phyloP scores from a whole-genome alignment of 768 basidiomycete species.

The Candolleomyces aberdarensis region DNA sequence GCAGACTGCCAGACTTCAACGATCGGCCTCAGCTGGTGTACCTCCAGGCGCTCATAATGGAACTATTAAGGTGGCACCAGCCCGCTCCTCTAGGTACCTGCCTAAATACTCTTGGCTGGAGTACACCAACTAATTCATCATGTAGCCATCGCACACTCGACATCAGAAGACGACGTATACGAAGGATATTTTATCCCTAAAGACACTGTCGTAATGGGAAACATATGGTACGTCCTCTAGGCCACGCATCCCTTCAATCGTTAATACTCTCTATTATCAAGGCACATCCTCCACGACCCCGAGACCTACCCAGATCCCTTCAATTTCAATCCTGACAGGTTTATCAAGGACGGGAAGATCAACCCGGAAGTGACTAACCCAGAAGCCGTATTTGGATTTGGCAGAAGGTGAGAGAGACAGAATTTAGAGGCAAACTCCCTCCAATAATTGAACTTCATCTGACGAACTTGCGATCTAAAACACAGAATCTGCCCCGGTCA shows the following conservation, averaged over 20 bases:
- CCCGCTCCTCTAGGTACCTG: conserved; percentile 15
- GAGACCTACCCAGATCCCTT: conserved; percentile 28
- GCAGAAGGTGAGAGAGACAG: conserved; percentile 13
- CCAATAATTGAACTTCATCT: neutral
- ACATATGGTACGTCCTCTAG: conserved; percentile 26
- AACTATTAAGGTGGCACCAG: conserved; percentile 18
- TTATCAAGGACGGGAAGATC: conserved; percentile 18
- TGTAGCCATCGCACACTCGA: conserved; percentile 29
- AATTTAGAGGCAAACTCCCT: neutral
- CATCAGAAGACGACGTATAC: conserved; percentile 37
- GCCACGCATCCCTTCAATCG: neutral
- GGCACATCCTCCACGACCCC: conserved; percentile 33
- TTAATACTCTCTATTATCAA: conserved; percentile 1
- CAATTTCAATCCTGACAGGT: conserved; percentile 28
- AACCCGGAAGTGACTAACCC: conserved; percentile 12
- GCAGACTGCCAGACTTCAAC: conserved; percentile 13
- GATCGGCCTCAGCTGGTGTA: conserved; percentile 13
- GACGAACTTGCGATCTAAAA: neutral
- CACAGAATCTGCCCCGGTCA: neutral
- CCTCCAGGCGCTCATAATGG: conserved; percentile 14
- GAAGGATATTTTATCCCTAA: conserved; percentile 33
- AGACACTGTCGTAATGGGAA: conserved; percentile 30
- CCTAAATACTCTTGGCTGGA: neutral
- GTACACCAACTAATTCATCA: neutral
- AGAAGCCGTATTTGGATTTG: conserved; percentile 19